These are phyloP conservation scores for Thelonectria rubi DNA, from an alignment of 2,329 filamentous ascomycete species.

Conservation along the genomic window DNA sequence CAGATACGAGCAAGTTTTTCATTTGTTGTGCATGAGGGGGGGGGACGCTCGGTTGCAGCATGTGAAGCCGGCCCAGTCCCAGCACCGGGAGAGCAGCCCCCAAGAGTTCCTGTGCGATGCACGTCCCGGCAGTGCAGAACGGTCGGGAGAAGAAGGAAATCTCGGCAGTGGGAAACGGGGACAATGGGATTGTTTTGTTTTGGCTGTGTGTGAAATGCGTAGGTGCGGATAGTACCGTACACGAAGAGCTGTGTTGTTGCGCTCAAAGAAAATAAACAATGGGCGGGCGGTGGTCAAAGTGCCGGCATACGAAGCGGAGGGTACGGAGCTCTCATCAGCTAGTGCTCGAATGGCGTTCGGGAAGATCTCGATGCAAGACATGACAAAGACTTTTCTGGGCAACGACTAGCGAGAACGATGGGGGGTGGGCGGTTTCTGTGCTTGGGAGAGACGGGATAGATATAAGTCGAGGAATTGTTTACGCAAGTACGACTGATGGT, in stretches of 20 bases:
- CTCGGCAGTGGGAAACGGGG: background rate
- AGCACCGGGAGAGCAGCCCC: slow-evolving; percentile 11
- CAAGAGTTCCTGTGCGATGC: slow-evolving; percentile 24
- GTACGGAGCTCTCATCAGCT: too few species aligned
- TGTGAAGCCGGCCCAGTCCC: slow-evolving; percentile 6
- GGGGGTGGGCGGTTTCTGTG: slow-evolving; percentile 25
- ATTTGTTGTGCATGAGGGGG: background rate
- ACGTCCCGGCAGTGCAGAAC: slow-evolving; percentile 15
- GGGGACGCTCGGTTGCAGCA: background rate
- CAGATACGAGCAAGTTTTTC: slow-evolving; percentile 7
- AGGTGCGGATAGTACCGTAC: too few species aligned
- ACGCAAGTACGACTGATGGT: too few species aligned
- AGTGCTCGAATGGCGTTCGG: slow-evolving; percentile 37
- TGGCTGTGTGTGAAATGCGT: too few species aligned
- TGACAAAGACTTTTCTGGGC: slow-evolving; percentile 29
- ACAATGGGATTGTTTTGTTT: background rate
- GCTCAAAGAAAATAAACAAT: slow-evolving; percentile 3
- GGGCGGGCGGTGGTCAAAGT: slow-evolving; percentile 27
- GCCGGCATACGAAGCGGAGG: slow-evolving; percentile 19
- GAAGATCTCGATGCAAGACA: slow-evolving; percentile 45
- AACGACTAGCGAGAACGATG: slow-evolving; percentile 31
- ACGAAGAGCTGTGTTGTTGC: too few species aligned
- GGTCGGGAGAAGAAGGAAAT: slow-evolving; percentile 9
- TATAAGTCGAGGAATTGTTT: background rate
- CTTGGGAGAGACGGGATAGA: background rate